Percentiles rank a stretch among this genome's conserved stretches.
Conservation (phyloP, 306 rosid genomes). For the Styphnolobium japonicum region DNA sequence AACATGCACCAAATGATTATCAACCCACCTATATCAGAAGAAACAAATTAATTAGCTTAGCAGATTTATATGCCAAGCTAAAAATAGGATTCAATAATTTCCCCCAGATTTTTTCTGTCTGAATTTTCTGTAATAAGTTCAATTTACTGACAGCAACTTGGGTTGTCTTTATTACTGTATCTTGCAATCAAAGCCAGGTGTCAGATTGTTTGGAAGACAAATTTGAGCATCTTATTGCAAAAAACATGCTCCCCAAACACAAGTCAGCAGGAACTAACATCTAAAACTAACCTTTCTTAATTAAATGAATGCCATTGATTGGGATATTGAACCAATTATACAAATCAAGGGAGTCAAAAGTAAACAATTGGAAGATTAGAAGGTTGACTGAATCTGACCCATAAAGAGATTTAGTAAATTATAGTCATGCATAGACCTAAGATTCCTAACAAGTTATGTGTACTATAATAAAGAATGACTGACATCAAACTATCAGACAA, state of each 20-base stretch:
- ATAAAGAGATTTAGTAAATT: not conserved
- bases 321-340: not conserved
- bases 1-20: slow-evolving; percentile 85
- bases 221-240: slow-evolving; percentile 1
- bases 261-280: not conserved
- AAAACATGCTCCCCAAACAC: not conserved
- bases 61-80: not conserved
- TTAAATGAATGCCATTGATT: not conserved
- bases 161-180: not conserved
- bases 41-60: slow-evolving; percentile 26
- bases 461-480: not conserved
- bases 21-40: slow-evolving; percentile 77
- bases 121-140: not conserved
- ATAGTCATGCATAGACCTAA: not conserved
- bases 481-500: slow-evolving; percentile 12
- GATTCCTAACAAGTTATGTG: not conserved
- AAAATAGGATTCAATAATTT: not conserved
- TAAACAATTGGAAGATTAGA: not conserved
- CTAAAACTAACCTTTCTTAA: not conserved
- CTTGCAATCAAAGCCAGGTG: not conserved
- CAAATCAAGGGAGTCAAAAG: not conserved
- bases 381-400: not conserved
- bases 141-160: not conserved
- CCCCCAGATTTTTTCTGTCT: not conserved
- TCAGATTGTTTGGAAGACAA: not conserved